phyloP scores from a whole-genome alignment of 2,329 filamentous ascomycete species.

The Diplodia corticola region DNA sequence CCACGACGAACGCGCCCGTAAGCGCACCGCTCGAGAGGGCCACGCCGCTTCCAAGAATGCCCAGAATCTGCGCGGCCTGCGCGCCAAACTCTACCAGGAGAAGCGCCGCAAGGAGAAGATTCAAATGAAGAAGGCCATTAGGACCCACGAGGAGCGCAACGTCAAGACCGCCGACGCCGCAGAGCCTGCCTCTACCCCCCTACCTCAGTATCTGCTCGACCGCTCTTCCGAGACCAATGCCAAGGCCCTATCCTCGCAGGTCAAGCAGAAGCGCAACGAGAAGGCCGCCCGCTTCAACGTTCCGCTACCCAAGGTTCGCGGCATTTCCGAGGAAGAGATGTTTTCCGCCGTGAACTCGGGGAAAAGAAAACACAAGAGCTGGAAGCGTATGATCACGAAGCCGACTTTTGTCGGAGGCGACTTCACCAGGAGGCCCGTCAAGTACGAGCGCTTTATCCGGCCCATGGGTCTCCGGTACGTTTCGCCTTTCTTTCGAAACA shows the following conservation, averaged over 20 bases:
- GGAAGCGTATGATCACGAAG: conserved; percentile 73
- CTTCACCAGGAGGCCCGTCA: conserved; percentile 86
- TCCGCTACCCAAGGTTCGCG: conserved; percentile 79
- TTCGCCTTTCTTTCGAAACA: not conserved
- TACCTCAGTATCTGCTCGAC: conserved; percentile 93
- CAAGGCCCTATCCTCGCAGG: conserved; percentile 77
- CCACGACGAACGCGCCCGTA: too few relatives aligned
- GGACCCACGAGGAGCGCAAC: conserved; percentile 92
- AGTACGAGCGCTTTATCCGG: conserved; percentile 68
- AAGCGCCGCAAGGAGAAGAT: conserved; percentile 88
- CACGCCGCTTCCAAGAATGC: too few relatives aligned
- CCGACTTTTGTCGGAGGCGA: conserved; percentile 88
- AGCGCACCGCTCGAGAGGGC: too few relatives aligned
- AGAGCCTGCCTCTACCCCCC: conserved; percentile 75
- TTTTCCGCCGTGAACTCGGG: conserved; percentile 96
- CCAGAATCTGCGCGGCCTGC: too few relatives aligned
- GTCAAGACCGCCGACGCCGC: conserved; percentile 80
- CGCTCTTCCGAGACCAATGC: conserved; percentile 67
- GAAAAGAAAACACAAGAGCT: conserved; percentile 78
- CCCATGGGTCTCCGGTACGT: conserved; percentile 67
- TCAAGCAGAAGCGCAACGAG: conserved; percentile 88
- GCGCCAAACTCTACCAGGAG: conserved; percentile 88
- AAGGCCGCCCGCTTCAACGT: conserved; percentile 94
- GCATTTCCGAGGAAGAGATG: conserved; percentile 95
- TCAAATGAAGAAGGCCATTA: conserved; percentile 57